Percentiles rank a stretch among this genome's conserved stretches.
phyloP scores from a whole-genome alignment of 768 basidiomycete species.

The Coprinellus micaceus region DNA sequence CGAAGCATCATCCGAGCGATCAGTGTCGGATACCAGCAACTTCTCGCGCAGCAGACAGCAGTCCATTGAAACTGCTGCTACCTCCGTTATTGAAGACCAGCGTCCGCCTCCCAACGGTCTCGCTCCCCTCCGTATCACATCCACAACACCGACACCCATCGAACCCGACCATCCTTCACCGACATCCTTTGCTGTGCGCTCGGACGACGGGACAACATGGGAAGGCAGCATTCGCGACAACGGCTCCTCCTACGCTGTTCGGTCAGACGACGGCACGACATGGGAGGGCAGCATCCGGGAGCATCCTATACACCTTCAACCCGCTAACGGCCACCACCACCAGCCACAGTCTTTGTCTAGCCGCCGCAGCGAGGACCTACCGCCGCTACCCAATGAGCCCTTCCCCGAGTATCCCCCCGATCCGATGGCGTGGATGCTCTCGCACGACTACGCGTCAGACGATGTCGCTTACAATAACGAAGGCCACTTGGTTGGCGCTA shows the following conservation, averaged over 20 bases:
- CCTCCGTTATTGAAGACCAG: conserved; percentile 48
- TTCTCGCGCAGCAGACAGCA: conserved; percentile 41
- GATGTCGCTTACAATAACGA: conserved; percentile 92
- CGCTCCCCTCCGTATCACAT: conserved; percentile 8
- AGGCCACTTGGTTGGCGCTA: conserved; percentile 87
- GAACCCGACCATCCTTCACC: conserved; percentile 49
- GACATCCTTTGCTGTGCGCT: conserved; percentile 39
- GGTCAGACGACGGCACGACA: conserved; percentile 48
- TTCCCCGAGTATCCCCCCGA: conserved; percentile 49
- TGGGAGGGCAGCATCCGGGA: conserved; percentile 17
- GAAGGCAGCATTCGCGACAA: conserved; percentile 45
- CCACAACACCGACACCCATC: conserved; percentile 29
- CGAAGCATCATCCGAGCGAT: conserved; percentile 38
- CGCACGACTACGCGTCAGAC: conserved; percentile 76
- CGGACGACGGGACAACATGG: conserved; percentile 58
- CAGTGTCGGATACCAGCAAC: conserved; percentile 45
- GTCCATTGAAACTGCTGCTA: conserved; percentile 48
- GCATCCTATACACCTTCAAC: neutral
- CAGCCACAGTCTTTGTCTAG: neutral
- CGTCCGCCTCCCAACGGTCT: conserved; percentile 27
- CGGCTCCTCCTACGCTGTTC: conserved; percentile 35
- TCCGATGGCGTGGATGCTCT: conserved; percentile 50
- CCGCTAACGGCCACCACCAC: neutral
- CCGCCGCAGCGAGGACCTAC: conserved; percentile 1
- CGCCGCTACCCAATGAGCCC: conserved; percentile 43